phyloP scores from a whole-genome alignment of 2,329 filamentous ascomycete species.

The Chalaropsis ovoidea region DNA sequence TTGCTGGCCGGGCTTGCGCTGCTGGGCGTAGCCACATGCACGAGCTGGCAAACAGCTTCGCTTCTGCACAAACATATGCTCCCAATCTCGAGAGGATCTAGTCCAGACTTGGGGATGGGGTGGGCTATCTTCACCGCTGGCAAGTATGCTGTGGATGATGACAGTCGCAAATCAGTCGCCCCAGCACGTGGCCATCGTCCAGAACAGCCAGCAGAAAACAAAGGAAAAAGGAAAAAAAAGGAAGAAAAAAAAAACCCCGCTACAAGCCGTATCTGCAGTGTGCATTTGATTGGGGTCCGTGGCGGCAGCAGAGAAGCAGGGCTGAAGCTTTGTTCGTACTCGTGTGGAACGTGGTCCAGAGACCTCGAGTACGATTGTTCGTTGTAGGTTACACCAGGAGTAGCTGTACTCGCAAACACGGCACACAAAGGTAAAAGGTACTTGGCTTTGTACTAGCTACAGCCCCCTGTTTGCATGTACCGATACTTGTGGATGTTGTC shows the following conservation, averaged over 20 bases:
- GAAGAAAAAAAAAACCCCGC: not conserved
- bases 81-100: not conserved
- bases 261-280: not conserved
- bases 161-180: too few relatives aligned
- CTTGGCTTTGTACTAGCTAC: not conserved
- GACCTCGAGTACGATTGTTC: too few relatives aligned
- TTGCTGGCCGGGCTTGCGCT: not conserved
- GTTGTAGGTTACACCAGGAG: not conserved
- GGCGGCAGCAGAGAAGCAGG: too few relatives aligned
- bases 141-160: not conserved
- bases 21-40: not conserved
- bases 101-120: not conserved
- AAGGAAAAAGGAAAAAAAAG: not conserved
- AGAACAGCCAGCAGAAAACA: not conserved
- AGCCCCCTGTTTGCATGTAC: not conserved
- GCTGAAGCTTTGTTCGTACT: too few relatives aligned
- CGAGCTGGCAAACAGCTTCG: not conserved
- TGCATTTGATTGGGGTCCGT: not conserved
- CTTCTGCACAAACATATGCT: not conserved
- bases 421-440: not conserved
- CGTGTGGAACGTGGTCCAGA: too few relatives aligned
- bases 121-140: not conserved
- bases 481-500: not conserved
- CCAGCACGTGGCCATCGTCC: not conserved
- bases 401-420: not conserved